These are phyloP conservation scores for Zymoseptoria crescenta DNA, from an alignment of 2,329 filamentous ascomycete genomes.

Conservation along the genomic window DNA sequence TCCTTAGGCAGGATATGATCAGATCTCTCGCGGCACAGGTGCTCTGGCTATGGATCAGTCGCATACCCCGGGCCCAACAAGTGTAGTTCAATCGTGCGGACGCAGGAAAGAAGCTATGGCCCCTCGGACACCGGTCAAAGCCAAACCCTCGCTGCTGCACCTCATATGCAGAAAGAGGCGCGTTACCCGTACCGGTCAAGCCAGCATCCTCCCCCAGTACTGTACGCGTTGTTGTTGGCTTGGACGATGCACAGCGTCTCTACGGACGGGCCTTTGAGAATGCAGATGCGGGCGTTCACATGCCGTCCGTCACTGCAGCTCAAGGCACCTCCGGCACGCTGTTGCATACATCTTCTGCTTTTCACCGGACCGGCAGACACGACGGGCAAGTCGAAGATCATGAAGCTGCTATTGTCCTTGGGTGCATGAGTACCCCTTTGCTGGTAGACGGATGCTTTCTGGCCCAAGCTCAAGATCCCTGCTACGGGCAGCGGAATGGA, in stretches of 20 bases:
- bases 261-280: neutral
- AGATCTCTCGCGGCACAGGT: neutral
- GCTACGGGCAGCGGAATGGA: too few relatives aligned
- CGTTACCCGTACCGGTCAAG: neutral
- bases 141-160: neutral
- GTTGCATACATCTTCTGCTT: neutral
- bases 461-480: too few relatives aligned
- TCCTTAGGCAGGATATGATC: neutral
- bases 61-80: neutral
- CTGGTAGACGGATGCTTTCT: too few relatives aligned
- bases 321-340: neutral
- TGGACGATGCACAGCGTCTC: neutral
- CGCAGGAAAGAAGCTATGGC: neutral
- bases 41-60: neutral
- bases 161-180: neutral
- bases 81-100: neutral
- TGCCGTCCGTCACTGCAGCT: neutral
- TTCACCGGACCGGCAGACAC: neutral
- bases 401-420: neutral
- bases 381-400: neutral
- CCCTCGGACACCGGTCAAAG: neutral
- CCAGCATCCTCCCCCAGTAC: neutral
- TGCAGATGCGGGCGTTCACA: neutral
- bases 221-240: neutral
- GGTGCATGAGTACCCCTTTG: too few relatives aligned